A percentile compares a stretch with the other conserved stretches of the same genome.
Conservation (phyloP, 164 flowering plant genomes). For the Vitis rupestris region DNA sequence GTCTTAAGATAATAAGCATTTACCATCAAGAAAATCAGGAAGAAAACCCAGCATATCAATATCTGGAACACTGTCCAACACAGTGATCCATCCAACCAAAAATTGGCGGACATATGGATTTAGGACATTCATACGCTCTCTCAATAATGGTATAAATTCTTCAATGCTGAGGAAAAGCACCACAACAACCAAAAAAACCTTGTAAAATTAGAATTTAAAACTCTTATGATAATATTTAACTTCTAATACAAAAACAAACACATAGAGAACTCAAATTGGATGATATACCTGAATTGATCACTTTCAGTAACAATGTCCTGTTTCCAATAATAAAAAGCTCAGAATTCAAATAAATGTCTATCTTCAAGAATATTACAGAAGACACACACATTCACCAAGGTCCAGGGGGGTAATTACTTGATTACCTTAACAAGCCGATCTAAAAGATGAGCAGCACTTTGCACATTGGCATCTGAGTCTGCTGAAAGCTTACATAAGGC, state of each 20-base stretch:
- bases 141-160: conserved; percentile 92
- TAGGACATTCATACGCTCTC: conserved; percentile 94
- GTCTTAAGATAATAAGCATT: conserved; percentile 12
- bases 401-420: background rate
- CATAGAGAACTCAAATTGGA: conserved; percentile 3
- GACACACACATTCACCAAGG: background rate
- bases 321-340: conserved; percentile 14
- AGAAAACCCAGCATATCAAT: conserved; percentile 99
- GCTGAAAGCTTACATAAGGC: conserved; percentile 95
- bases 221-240: background rate
- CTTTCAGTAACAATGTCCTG: conserved; percentile 99
- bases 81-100: conserved; percentile 99
- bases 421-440: conserved; percentile 94
- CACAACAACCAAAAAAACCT: conserved; percentile 1
- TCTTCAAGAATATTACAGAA: background rate
- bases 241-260: conserved; percentile 6
- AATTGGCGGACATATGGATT: conserved; percentile 95
- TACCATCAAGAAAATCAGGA: conserved; percentile 99
- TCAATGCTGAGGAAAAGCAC: conserved; percentile 65
- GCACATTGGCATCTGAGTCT: conserved; percentile 95
- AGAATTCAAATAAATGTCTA: background rate
- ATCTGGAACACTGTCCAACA: conserved; percentile 96
- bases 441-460: conserved; percentile 98
- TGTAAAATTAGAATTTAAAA: background rate
- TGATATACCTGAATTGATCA: conserved; percentile 92